These are phyloP conservation scores for Metarhizium robertsii DNA, from an alignment of 2,329 filamentous ascomycete genomes.

Conservation along the genomic window DNA sequence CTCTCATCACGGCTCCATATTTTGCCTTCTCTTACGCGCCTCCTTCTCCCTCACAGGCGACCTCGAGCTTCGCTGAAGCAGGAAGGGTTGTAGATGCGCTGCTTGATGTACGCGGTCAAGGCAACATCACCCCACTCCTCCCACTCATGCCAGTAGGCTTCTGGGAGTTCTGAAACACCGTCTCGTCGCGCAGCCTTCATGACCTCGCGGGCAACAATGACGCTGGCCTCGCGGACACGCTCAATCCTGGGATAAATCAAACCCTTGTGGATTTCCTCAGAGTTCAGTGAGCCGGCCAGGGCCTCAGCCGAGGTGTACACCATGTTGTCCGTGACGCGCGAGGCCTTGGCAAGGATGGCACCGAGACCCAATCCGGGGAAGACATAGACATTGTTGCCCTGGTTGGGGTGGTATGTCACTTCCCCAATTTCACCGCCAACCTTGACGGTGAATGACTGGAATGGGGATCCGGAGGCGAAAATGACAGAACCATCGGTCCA, in stretches of 20 bases:
- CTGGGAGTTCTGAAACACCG: slow-evolving; percentile 60
- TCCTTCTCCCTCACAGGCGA: slow-evolving; percentile 16
- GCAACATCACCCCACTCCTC: slow-evolving; percentile 61
- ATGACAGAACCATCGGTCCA: slow-evolving; percentile 87
- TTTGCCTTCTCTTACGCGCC: not conserved
- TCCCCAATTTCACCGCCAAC: slow-evolving; percentile 41
- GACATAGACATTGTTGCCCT: slow-evolving; percentile 84
- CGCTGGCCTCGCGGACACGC: slow-evolving; percentile 82
- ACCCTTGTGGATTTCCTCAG: slow-evolving; percentile 71
- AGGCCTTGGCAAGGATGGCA: slow-evolving; percentile 82
- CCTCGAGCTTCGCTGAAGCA: slow-evolving; percentile 28
- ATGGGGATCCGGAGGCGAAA: slow-evolving; percentile 93
- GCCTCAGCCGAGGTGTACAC: slow-evolving; percentile 88
- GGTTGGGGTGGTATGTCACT: slow-evolving; percentile 65
- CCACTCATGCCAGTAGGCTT: slow-evolving; percentile 64
- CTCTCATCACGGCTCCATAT: not conserved
- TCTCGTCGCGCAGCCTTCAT: slow-evolving; percentile 85
- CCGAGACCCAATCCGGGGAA: slow-evolving; percentile 95
- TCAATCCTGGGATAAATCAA: slow-evolving; percentile 88
- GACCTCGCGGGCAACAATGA: slow-evolving; percentile 80
- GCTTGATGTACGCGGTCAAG: slow-evolving; percentile 50
- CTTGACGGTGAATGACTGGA: slow-evolving; percentile 63
- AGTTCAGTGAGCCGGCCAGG: slow-evolving; percentile 66
- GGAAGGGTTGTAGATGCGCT: slow-evolving; percentile 50
- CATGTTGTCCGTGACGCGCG: slow-evolving; percentile 86